These are phyloP conservation scores for Anthoceros angustus DNA, from an alignment of 225 moss, liverwort and hornwort genomes.

Conservation along the genomic window DNA sequence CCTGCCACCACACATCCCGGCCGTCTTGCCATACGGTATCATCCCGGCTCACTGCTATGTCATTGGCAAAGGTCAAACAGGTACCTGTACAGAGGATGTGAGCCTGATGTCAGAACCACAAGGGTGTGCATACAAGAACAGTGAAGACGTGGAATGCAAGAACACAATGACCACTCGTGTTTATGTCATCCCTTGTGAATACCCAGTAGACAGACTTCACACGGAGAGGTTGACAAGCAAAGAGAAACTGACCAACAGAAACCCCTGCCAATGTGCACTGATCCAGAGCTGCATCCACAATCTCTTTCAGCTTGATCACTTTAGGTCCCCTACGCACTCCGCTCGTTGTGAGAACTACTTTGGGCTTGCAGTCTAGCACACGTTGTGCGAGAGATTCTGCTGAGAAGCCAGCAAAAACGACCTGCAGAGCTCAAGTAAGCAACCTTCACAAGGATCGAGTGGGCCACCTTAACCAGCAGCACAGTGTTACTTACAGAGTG, in stretches of 20 bases:
- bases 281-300: conserved; percentile 65
- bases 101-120: background rate
- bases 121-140: too few relatives aligned
- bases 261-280: conserved; percentile 32
- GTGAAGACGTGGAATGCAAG: too few relatives aligned
- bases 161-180: too few relatives aligned
- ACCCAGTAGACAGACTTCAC: too few relatives aligned
- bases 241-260: conserved; percentile 35
- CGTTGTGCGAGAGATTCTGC: conserved; percentile 85
- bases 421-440: conserved; percentile 24
- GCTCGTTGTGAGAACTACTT: conserved; percentile 55
- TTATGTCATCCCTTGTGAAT: too few relatives aligned
- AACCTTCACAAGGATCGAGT: background rate
- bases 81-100: conserved; percentile 23
- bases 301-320: conserved; percentile 71
- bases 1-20: conserved; percentile 97
- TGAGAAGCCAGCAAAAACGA: conserved; percentile 90
- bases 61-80: conserved; percentile 62
- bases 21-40: conserved; percentile 58
- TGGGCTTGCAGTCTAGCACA: conserved; percentile 72
- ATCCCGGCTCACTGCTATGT: conserved; percentile 37
- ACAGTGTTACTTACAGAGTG: conserved; percentile 57
- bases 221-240: background rate
- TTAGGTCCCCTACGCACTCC: conserved; percentile 74
- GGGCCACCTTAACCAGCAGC: background rate